Evolutionary conservation across 176 grass and related monocot genomes (phyloP).

Genomic region (Cenchrus fungigraminus): DNA sequence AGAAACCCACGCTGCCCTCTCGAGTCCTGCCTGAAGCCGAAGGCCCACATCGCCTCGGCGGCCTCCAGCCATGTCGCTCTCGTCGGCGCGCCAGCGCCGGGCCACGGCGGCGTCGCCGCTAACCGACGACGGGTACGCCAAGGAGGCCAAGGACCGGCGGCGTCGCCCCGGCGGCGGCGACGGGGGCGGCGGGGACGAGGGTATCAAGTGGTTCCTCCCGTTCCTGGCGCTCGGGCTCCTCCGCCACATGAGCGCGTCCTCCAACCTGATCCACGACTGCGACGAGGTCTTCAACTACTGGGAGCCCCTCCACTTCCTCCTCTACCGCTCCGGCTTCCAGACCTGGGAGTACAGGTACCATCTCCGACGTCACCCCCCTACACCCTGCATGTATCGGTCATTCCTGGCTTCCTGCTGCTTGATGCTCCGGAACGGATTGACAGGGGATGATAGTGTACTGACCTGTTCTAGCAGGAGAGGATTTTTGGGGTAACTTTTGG

Average conservation of each 20-base stretch:
- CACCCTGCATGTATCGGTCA: slow-evolving; percentile 29
- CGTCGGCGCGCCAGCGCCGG: slow-evolving; percentile 72
- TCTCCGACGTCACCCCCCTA: slow-evolving; percentile 3
- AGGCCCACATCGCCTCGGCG: not conserved
- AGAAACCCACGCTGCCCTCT: not conserved
- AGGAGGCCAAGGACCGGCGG: slow-evolving; percentile 71
- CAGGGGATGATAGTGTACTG: not conserved
- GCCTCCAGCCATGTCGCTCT: slow-evolving; percentile 61
- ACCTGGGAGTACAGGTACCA: slow-evolving; percentile 96
- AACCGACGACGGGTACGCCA: slow-evolving; percentile 62
- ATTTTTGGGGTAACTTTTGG: not conserved
- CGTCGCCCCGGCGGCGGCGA: slow-evolving; percentile 31
- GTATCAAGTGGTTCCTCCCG: slow-evolving; percentile 79
- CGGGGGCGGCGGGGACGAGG: slow-evolving; percentile 48
- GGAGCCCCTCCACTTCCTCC: slow-evolving; percentile 95
- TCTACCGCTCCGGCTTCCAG: slow-evolving; percentile 96
- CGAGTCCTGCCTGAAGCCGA: not conserved
- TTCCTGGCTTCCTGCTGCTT: not conserved
- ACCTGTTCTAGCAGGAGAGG: not conserved
- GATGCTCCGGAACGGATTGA: not conserved
- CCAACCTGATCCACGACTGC: slow-evolving; percentile 99
- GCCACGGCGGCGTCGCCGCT: slow-evolving; percentile 39
- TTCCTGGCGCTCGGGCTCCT: slow-evolving; percentile 73
- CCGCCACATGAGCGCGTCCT: slow-evolving; percentile 93
- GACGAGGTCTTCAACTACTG: slow-evolving; percentile 99